phyloP scores from a whole-genome alignment of 371 early-diverging fungal species.

The Batrachochytrium dendrobatidis region DNA sequence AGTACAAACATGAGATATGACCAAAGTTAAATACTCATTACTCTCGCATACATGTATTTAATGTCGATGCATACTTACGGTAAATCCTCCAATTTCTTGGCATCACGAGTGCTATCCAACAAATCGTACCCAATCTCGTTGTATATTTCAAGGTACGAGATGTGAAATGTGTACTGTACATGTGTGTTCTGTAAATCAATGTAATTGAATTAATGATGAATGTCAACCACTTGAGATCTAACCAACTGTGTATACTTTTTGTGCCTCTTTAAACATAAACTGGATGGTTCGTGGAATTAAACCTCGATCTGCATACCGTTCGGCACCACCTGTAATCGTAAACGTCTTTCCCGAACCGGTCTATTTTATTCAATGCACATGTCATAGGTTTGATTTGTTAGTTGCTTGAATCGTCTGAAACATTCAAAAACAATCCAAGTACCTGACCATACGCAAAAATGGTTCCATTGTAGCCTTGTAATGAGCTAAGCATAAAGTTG shows the following conservation, averaged over 20 bases:
- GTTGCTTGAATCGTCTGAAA: not conserved
- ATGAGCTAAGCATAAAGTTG: constrained; percentile 21
- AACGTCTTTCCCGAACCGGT: constrained; percentile 76
- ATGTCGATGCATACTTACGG: constrained; percentile 24
- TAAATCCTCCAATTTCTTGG: constrained; percentile 49
- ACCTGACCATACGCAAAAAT: constrained; percentile 60
- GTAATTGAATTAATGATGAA: not conserved
- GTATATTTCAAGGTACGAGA: constrained; percentile 68
- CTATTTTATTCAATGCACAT: constrained; percentile 27
- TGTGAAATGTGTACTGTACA: constrained; percentile 14
- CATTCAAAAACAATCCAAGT: not conserved
- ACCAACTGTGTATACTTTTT: constrained; percentile 20
- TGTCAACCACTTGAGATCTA: not conserved
- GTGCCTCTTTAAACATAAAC: constrained; percentile 42
- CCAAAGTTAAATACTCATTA: not conserved
- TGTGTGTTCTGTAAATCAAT: not conserved
- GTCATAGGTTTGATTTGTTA: not conserved
- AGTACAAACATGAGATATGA: constrained; percentile 8
- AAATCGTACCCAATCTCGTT: constrained; percentile 64
- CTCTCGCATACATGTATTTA: constrained; percentile 1
- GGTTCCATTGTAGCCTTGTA: constrained; percentile 65
- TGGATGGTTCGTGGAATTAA: constrained; percentile 51
- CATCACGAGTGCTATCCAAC: constrained; percentile 42
- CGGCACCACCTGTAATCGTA: constrained; percentile 60
- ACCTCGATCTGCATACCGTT: constrained; percentile 49